A percentile compares a stretch with the other conserved stretches of the same genome.
Evolutionary conservation across 148 eudicot species (phyloP).

Genomic region (Suaeda aralocaspica): DNA sequence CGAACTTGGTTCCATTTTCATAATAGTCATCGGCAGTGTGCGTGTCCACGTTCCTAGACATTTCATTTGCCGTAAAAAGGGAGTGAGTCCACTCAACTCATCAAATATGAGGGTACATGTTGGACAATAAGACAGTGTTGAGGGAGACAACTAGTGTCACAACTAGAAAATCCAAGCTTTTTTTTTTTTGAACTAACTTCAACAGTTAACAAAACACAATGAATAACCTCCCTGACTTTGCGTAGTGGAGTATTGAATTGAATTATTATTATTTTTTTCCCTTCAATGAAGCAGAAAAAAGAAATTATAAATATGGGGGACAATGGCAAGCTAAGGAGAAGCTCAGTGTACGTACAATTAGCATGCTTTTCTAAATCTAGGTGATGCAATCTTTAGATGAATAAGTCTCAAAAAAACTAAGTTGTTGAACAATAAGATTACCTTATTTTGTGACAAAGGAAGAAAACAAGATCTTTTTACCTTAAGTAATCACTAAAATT

Average conservation of each 20-base stretch:
- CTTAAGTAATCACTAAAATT: slow-evolving; percentile 13
- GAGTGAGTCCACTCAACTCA: no score
- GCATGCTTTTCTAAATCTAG: slow-evolving; percentile 32
- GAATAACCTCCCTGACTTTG: slow-evolving; percentile 24
- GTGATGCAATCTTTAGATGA: slow-evolving; percentile 33
- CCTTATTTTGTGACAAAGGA: slow-evolving; percentile 11
- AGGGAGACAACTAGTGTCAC: slow-evolving; percentile 2
- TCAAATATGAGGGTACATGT: no score
- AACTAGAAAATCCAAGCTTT: slow-evolving; percentile 13
- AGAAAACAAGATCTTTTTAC: slow-evolving; percentile 24
- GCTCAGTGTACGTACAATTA: slow-evolving; percentile 15
- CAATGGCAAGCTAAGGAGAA: no score
- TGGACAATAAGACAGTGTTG: slow-evolving; percentile 6
- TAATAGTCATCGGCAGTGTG: no score
- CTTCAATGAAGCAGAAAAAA: neutral
- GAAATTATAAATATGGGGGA: slow-evolving; percentile 22
- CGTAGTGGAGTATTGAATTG: slow-evolving; percentile 14
- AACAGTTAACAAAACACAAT: slow-evolving; percentile 27
- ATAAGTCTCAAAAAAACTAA: slow-evolving; percentile 11
- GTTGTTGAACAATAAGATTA: slow-evolving; percentile 26
- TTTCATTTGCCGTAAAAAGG: no score
- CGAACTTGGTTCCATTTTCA: no score
- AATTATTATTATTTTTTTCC: no score
- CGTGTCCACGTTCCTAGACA: no score
- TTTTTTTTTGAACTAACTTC: slow-evolving; percentile 21